Percentiles rank a stretch among this genome's conserved stretches.
These are phyloP conservation scores for Periglandula ipomoeae DNA, from an alignment of 2,329 filamentous ascomycete species.

Conservation along the genomic window DNA sequence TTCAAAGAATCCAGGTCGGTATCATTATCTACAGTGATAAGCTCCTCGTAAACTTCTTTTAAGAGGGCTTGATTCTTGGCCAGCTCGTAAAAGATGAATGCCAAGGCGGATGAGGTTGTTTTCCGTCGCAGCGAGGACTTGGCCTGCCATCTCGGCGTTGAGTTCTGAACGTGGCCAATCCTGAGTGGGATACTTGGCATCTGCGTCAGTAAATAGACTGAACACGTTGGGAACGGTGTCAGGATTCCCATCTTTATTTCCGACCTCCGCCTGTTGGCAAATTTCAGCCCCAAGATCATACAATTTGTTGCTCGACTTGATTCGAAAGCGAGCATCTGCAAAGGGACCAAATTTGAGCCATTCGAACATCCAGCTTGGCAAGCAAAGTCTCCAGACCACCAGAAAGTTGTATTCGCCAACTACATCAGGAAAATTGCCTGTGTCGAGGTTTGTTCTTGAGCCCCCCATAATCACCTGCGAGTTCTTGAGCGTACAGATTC, in stretches of 20 bases:
- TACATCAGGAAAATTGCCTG: constrained; percentile 9
- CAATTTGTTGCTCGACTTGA: constrained; percentile 11
- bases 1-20: constrained; percentile 5
- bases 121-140: constrained; percentile 12
- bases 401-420: constrained; percentile 14
- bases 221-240: not conserved
- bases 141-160: constrained; percentile 13
- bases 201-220: not conserved
- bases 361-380: constrained; percentile 11
- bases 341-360: constrained; percentile 12
- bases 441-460: constrained; percentile 7
- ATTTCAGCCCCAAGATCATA: constrained; percentile 8
- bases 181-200: not conserved
- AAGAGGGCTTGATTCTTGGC: constrained; percentile 7
- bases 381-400: constrained; percentile 13
- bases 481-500: constrained; percentile 11
- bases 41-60: constrained; percentile 9
- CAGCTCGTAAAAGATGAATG: constrained; percentile 13
- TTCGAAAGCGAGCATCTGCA: constrained; percentile 7
- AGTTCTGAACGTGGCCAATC: constrained; percentile 8
- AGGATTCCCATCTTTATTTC: not conserved
- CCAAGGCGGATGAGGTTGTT: constrained; percentile 12
- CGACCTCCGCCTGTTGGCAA: constrained; percentile 6
- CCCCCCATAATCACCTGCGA: constrained; percentile 12
- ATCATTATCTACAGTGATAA: not conserved